phyloP scores from a whole-genome alignment of 441 rosid genomes.

The Omphalea diandra region DNA sequence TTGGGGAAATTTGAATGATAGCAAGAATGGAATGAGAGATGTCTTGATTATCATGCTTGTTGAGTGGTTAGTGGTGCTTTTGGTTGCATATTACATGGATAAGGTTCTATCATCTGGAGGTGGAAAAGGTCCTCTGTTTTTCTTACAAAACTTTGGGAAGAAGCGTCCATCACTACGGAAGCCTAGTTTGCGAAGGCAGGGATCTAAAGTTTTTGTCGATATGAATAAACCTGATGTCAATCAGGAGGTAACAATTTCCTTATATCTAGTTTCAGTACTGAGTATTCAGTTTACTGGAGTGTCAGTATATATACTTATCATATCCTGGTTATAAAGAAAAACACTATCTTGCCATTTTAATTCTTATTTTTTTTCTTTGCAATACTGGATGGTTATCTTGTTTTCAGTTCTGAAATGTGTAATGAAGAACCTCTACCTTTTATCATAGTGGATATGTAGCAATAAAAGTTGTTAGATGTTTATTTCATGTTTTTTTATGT shows the following conservation, averaged over 20 bases:
- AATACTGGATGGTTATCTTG: neutral
- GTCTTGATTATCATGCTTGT: constrained; percentile 63
- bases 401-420: constrained; percentile 1
- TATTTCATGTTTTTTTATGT: neutral
- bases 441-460: neutral
- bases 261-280: neutral
- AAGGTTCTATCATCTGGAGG: constrained; percentile 56
- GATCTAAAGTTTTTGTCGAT: constrained; percentile 66
- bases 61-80: constrained; percentile 74
- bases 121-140: constrained; percentile 62
- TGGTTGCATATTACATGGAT: constrained; percentile 68
- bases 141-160: constrained; percentile 46
- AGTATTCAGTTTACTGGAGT: neutral
- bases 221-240: constrained; percentile 81
- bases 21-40: constrained; percentile 69
- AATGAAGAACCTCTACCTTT: neutral
- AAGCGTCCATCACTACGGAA: constrained; percentile 35
- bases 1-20: constrained; percentile 64
- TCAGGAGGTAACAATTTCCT: constrained; percentile 67
- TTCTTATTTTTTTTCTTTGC: neutral
- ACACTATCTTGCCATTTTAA: neutral
- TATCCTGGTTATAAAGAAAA: neutral
- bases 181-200: constrained; percentile 56
- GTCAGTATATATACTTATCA: no score
- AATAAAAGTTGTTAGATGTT: neutral